Evolutionary conservation across 306 rosid species (phyloP).

Genomic region (Quercus bicolor): DNA sequence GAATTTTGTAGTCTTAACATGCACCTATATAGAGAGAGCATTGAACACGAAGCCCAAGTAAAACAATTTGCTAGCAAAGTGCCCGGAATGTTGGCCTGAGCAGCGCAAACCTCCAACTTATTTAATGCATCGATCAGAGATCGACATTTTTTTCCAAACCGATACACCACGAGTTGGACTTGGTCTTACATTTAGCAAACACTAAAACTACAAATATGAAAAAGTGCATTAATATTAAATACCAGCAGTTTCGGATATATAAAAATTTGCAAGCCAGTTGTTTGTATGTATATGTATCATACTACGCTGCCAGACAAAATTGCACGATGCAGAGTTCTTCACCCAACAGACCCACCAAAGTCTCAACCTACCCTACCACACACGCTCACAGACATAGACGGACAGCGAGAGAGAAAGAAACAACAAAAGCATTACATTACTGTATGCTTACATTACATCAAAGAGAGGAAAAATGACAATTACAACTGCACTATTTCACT

Average conservation of each 20-base stretch:
- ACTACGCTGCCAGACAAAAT: slow-evolving; percentile 29
- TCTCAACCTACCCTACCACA: slow-evolving; percentile 34
- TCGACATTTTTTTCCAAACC: slow-evolving; percentile 28
- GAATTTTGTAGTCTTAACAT: background rate
- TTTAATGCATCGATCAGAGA: slow-evolving; percentile 8
- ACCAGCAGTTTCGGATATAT: slow-evolving; percentile 9
- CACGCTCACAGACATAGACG: slow-evolving; percentile 4
- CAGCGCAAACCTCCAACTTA: slow-evolving; percentile 12
- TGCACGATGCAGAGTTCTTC: slow-evolving; percentile 33
- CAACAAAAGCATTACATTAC: slow-evolving; percentile 19
- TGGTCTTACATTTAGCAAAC: slow-evolving; percentile 44
- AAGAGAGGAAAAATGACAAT: background rate
- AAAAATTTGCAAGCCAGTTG: slow-evolving; percentile 9
- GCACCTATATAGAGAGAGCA: background rate
- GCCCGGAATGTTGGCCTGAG: slow-evolving; percentile 32
- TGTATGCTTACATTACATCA: slow-evolving; percentile 2
- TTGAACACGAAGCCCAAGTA: slow-evolving; percentile 16
- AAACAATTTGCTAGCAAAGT: slow-evolving; percentile 1
- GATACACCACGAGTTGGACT: slow-evolving; percentile 26
- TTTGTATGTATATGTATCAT: background rate
- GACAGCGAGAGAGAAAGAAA: background rate
- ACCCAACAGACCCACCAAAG: slow-evolving; percentile 11
- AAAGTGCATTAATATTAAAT: background rate
- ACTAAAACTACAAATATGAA: slow-evolving; percentile 8
- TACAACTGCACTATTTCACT: slow-evolving; percentile 27